A percentile compares a stretch with the other conserved stretches of the same genome.
Conservation (phyloP, 148 eudicot genomes). For the Heliosperma pusillum region DNA sequence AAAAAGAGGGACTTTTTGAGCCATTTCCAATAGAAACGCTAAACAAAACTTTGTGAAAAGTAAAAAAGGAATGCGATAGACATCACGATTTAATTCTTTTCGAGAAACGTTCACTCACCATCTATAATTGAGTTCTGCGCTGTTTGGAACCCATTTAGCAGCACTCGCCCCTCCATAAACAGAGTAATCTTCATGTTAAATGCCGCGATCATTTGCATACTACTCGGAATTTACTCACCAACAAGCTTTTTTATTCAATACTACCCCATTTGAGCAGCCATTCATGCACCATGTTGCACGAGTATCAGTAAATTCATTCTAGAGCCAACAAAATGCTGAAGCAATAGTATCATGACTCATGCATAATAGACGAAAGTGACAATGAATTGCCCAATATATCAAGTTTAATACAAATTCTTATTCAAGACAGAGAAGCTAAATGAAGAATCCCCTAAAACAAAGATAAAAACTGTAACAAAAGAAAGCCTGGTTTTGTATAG, state of each 20-base stretch:
- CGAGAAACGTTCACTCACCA: constrained; percentile 13
- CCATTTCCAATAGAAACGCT: neutral
- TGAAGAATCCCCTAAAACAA: no score
- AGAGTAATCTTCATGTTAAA: constrained; percentile 10
- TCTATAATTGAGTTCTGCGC: constrained; percentile 3
- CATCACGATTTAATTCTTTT: no score
- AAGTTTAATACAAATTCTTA: no score
- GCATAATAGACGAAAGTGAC: no score
- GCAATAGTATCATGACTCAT: neutral
- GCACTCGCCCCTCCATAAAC: constrained; percentile 1
- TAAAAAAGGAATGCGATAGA: neutral
- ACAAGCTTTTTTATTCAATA: neutral
- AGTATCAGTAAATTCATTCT: neutral
- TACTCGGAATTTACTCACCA: neutral
- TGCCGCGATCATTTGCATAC: neutral
- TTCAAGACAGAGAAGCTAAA: no score
- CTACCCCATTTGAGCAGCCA: neutral
- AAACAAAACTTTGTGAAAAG: neutral
- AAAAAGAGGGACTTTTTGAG: no score
- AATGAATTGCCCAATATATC: no score
- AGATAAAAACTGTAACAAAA: no score
- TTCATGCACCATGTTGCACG: neutral
- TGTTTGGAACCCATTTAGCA: neutral
- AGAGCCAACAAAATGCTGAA: neutral
- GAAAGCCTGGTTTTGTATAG: no score